Evolutionary conservation across 2,329 filamentous ascomycete species (phyloP).

Genomic region (Aspergillus sp.): DNA sequence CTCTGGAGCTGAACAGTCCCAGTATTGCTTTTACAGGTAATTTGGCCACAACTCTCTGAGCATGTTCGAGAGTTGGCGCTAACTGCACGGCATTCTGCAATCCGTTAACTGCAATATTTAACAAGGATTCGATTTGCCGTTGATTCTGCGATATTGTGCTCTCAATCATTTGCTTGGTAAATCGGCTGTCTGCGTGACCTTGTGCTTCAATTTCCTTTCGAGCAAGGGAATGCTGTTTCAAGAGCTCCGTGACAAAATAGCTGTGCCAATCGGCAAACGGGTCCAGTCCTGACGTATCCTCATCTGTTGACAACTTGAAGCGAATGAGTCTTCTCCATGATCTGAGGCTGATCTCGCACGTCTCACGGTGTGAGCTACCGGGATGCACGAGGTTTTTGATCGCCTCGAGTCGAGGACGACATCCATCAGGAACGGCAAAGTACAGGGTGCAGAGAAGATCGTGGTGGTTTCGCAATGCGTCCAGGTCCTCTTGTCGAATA

Average conservation of each 20-base stretch:
- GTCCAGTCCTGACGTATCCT: slow-evolving; percentile 38
- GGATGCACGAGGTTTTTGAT: slow-evolving; percentile 51
- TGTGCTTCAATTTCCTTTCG: slow-evolving; percentile 52
- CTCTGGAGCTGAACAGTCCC: slow-evolving; percentile 45
- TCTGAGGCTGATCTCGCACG: slow-evolving; percentile 50
- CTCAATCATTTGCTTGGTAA: slow-evolving; percentile 43
- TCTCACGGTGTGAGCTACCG: slow-evolving; percentile 49
- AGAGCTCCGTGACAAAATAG: slow-evolving; percentile 45
- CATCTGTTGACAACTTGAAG: slow-evolving; percentile 50
- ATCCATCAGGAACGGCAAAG: slow-evolving; percentile 46
- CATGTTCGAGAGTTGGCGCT: slow-evolving; percentile 32
- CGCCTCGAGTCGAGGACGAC: slow-evolving; percentile 45
- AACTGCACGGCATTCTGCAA: slow-evolving; percentile 43
- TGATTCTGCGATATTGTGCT: slow-evolving; percentile 50
- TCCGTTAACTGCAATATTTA: slow-evolving; percentile 46
- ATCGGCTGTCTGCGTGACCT: slow-evolving; percentile 28
- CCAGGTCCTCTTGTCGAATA: slow-evolving; percentile 46
- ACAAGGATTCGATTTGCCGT: slow-evolving; percentile 46
- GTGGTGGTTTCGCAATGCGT: slow-evolving; percentile 54
- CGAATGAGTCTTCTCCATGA: slow-evolving; percentile 50
- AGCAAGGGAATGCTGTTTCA: slow-evolving; percentile 49
- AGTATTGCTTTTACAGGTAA: slow-evolving; percentile 41
- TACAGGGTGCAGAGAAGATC: slow-evolving; percentile 54
- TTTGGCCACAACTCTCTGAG: slow-evolving; percentile 37
- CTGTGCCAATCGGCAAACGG: slow-evolving; percentile 49